phyloP scores from a whole-genome alignment of 179 eudicot species.

The Vitellaria paradoxa region DNA sequence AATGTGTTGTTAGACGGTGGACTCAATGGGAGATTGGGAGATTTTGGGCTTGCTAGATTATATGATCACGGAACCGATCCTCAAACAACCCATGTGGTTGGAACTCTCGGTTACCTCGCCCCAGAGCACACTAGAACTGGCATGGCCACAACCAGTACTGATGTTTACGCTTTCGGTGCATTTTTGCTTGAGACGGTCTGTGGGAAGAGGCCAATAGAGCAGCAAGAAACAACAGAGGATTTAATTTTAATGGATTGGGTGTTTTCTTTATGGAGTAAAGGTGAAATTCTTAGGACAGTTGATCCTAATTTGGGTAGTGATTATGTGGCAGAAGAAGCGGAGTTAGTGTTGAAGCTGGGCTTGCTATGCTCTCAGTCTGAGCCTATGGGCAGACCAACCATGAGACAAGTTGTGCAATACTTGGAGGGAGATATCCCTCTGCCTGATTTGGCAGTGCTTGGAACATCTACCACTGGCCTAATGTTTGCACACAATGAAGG shows the following conservation, averaged over 20 bases:
- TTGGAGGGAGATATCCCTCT: not conserved
- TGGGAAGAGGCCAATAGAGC: conserved; percentile 21
- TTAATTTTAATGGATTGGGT: not conserved
- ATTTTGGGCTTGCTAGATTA: conserved; percentile 56
- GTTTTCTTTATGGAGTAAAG: not conserved
- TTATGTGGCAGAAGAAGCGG: not conserved
- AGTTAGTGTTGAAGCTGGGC: conserved; percentile 17
- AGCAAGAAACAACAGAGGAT: not conserved
- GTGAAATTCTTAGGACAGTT: conserved; percentile 1
- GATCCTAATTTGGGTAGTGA: conserved; percentile 7
- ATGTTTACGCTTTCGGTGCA: conserved; percentile 20
- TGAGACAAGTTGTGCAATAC: conserved; percentile 13
- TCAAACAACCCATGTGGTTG: conserved; percentile 14
- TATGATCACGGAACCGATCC: conserved; percentile 2
- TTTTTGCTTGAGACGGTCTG: conserved; percentile 20
- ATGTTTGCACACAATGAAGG: not conserved
- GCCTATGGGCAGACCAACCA: conserved; percentile 14
- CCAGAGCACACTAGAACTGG: too few species aligned
- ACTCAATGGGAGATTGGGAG: conserved; percentile 22
- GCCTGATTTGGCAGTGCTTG: conserved; percentile 13
- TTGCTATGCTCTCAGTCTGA: conserved; percentile 18
- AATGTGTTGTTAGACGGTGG: conserved; percentile 52
- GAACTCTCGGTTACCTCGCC: conserved; percentile 9
- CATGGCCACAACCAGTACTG: too few species aligned
- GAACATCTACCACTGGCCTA: not conserved